These are phyloP conservation scores for Chloranthus sessilifolius DNA, from an alignment of 164 flowering plant genomes.

Conservation along the genomic window DNA sequence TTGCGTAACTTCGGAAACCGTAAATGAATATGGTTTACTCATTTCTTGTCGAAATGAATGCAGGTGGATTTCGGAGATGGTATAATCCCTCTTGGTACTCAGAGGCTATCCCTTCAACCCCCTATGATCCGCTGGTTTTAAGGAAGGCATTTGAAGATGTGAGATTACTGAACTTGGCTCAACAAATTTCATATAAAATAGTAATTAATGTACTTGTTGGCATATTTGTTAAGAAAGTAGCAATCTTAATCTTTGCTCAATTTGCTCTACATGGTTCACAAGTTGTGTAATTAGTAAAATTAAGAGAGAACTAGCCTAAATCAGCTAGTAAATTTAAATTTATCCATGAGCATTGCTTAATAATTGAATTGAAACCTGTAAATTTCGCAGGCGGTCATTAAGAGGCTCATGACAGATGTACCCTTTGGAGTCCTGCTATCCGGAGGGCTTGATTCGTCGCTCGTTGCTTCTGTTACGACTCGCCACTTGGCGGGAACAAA, in stretches of 20 bases:
- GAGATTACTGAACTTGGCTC: conserved; percentile 9
- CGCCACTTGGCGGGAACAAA: conserved; percentile 77
- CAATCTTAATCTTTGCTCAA: no score
- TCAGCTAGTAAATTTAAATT: neutral
- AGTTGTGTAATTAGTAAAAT: no score
- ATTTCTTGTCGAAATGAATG: conserved; percentile 3
- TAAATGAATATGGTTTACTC: no score
- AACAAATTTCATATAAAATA: no score
- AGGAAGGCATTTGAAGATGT: conserved; percentile 82
- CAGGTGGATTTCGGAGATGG: conserved; percentile 62
- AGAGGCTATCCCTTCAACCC: conserved; percentile 71
- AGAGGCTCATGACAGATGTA: conserved; percentile 95
- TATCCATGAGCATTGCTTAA: neutral
- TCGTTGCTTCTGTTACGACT: conserved; percentile 79
- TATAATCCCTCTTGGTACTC: conserved; percentile 85
- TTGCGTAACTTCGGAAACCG: neutral
- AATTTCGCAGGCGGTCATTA: conserved; percentile 66
- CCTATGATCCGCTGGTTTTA: conserved; percentile 78
- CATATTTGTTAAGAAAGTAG: no score
- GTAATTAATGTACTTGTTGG: no score
- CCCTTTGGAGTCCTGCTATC: conserved; percentile 91
- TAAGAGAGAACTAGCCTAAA: no score
- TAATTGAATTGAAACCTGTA: neutral
- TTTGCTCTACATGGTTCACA: no score
- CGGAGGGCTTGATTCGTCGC: conserved; percentile 88